These are phyloP conservation scores for rapeseed (Brassica napus) DNA, from an alignment of 345 rosid genomes.

Conservation along the genomic window Da-Ae NC_063446.1:22562501-22563000, in stretches of 20 bases:
- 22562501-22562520: slow-evolving; percentile 8
- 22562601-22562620: background rate
- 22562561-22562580: slow-evolving; percentile 4
- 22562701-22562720: background rate
- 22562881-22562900: no score
- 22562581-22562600: slow-evolving; percentile 1
- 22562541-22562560: background rate
- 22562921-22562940: no score
- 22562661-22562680: no score
- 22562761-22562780: background rate
- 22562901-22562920: no score
- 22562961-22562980: no score
- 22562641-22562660: background rate
- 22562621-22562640: background rate
- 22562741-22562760: background rate
- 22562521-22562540: background rate
- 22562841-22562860: background rate
- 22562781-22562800: background rate
- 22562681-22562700: background rate
- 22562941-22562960: no score
- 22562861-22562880: background rate
- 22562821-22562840: background rate
- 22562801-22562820: background rate
- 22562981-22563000: background rate
- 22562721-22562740: background rate